These are phyloP conservation scores for Cyclotella sp. DNA, from an alignment of 108 stramenopile genomes.

Conservation along the genomic window DNA sequence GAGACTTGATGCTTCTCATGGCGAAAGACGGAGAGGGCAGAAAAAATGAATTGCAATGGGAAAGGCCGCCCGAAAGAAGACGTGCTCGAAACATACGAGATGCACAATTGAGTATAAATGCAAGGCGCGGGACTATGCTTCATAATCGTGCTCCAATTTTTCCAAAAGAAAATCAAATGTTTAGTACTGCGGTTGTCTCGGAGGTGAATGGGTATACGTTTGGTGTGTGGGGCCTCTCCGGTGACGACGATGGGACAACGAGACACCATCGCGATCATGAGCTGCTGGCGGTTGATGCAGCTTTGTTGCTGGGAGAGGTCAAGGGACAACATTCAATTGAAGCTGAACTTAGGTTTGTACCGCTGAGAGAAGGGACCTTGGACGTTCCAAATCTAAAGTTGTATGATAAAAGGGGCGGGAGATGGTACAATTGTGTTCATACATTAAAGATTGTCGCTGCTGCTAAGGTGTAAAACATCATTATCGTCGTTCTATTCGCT, in stretches of 20 bases:
- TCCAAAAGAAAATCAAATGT: conserved; percentile 41
- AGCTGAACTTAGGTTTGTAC: conserved; percentile 81
- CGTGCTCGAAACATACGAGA: conserved; percentile 13
- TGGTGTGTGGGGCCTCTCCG: conserved; percentile 77
- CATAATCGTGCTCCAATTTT: conserved; percentile 16
- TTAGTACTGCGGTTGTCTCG: conserved; percentile 75
- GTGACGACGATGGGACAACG: conserved; percentile 73
- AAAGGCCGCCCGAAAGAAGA: conserved; percentile 11
- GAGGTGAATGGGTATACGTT: conserved; percentile 81
- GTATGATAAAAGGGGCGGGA: conserved; percentile 67
- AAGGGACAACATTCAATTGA: conserved; percentile 80
- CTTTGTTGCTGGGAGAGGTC: conserved; percentile 75
- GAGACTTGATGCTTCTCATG: conserved; percentile 81
- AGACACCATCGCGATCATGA: conserved; percentile 74
- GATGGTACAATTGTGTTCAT: conserved; percentile 77
- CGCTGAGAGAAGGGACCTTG: conserved; percentile 72
- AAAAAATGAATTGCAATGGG: conserved; percentile 32
- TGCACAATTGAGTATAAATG: not conserved
- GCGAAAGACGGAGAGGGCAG: conserved; percentile 67
- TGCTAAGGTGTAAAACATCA: conserved; percentile 28
- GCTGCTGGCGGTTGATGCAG: conserved; percentile 81
- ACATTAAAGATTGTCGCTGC: conserved; percentile 72
- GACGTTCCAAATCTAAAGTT: conserved; percentile 80
- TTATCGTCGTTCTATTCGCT: not conserved
- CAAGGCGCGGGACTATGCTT: conserved; percentile 11